These are phyloP conservation scores for Phylloporus sp. DNA, from an alignment of 768 basidiomycete species.

Conservation along the genomic window DNA sequence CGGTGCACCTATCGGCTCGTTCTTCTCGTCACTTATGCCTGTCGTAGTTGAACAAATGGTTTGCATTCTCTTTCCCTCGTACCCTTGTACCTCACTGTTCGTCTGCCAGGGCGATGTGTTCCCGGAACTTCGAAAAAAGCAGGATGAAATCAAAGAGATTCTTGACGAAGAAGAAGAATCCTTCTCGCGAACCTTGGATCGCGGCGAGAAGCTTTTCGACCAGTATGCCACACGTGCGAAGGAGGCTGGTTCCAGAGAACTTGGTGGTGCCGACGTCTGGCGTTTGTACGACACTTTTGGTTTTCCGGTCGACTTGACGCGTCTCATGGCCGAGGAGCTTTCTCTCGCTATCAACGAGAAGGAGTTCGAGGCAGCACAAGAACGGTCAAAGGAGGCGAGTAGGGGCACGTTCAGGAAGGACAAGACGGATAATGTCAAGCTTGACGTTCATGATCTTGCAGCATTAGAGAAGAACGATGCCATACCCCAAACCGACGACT, in stretches of 20 bases:
- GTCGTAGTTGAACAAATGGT: slow-evolving; percentile 88
- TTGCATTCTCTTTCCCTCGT: slow-evolving; percentile 14
- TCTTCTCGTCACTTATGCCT: slow-evolving; percentile 91
- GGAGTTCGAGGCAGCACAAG: slow-evolving; percentile 87
- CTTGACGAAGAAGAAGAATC: slow-evolving; percentile 97
- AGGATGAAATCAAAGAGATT: slow-evolving; percentile 86
- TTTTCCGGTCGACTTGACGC: slow-evolving; percentile 94
- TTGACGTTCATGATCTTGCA: slow-evolving; percentile 94
- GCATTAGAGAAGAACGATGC: slow-evolving; percentile 68
- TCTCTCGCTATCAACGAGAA: slow-evolving; percentile 77
- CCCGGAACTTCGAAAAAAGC: slow-evolving; percentile 85
- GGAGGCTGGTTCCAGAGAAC: slow-evolving; percentile 54
- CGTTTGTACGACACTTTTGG: slow-evolving; percentile 96
- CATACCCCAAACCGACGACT: slow-evolving; percentile 92
- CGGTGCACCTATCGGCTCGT: slow-evolving; percentile 84
- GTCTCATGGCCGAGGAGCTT: slow-evolving; percentile 94
- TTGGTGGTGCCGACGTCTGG: slow-evolving; percentile 94
- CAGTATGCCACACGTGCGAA: slow-evolving; percentile 71
- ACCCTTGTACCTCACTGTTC: slow-evolving; percentile 6
- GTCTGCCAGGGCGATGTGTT: slow-evolving; percentile 68
- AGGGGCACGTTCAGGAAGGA: slow-evolving; percentile 77
- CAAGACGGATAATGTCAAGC: slow-evolving; percentile 65
- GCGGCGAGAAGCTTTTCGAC: slow-evolving; percentile 94
- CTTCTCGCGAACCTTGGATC: slow-evolving; percentile 93
- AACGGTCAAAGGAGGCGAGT: slow-evolving; percentile 85